Evolutionary conservation across 345 rosid species (phyloP), one percentile per base, ranked within the genome.

Genomic region (Rubroshorea leprosula): DNA sequence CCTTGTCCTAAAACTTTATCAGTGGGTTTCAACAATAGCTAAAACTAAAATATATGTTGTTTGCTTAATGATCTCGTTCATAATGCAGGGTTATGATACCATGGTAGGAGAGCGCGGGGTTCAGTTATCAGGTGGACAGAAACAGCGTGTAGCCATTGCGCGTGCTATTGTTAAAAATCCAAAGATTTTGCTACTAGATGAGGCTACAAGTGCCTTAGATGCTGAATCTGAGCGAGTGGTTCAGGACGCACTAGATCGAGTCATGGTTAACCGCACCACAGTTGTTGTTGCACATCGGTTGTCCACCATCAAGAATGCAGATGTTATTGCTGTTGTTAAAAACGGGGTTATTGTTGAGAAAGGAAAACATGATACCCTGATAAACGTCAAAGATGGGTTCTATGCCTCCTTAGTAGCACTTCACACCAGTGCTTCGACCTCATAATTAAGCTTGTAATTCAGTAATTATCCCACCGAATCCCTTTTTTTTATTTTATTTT

Each of bases 71-170:
- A 6, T 2, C 12, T 35, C 12, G 12, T 35, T 35, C 8, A 18
- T 10, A 17, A 54, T 51, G 55, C 60, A 74, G 74, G 78, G 78
- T 4, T 74, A 70, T 29, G 66, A 69, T 15, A 69, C 72, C 0
- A 1, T 43, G 1, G 78, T 70, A 3, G 78, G 78, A 31, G 78
- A 74, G 21, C 65, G 66, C 23, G 78, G 74, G 3, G 48, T 69
- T 12, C 78, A 69, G 4, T 54, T 69, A 39, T 69, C 74, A 0
- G 71, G 78, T 0, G 72, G 74, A 13, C 78, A 74, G 10, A 74
- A 74, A 47, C 78, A 74, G 47, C 44, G 74, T 6, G 23, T 74
- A 21, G 74, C 78, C 49, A 66, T 74, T 19, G 78, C 69, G 1
- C 65, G 72, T 0, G 78, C 78, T 2, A 54, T 74, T 4, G 65